Conservation (phyloP, 768 basidiomycete genomes). For the Boletus pseudopeckii region DNA sequence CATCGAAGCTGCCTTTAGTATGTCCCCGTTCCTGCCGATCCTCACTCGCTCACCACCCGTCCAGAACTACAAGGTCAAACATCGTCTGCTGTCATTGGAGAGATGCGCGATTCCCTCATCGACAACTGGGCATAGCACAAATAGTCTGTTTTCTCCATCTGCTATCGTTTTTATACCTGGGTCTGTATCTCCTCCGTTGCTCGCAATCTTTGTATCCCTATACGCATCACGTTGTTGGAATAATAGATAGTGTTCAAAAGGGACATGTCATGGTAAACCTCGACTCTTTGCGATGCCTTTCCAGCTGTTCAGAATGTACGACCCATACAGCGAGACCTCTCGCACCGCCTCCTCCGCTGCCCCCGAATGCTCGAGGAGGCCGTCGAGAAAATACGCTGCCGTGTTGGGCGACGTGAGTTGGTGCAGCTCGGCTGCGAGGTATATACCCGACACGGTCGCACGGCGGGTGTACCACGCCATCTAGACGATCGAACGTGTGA, state of each 20-base stretch:
- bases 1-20: constrained; percentile 96
- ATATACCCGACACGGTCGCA: constrained; percentile 61
- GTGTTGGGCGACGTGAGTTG: constrained; percentile 76
- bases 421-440: constrained; percentile 77
- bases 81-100: constrained; percentile 77
- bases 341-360: constrained; percentile 43
- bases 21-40: constrained; percentile 32
- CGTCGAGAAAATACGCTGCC: constrained; percentile 61
- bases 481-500: constrained; percentile 33
- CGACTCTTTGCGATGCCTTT: constrained; percentile 66
- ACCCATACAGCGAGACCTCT: constrained; percentile 53
- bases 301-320: constrained; percentile 68
- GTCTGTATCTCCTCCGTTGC: background rate
- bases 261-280: constrained; percentile 40
- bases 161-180: constrained; percentile 5
- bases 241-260: constrained; percentile 10
- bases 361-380: constrained; percentile 51
- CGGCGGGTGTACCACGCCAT: constrained; percentile 71
- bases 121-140: constrained; percentile 80
- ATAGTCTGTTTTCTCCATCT: constrained; percentile 4
- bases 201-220: constrained; percentile 20
- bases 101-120: constrained; percentile 89
- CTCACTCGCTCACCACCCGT: constrained; percentile 5
- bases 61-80: constrained; percentile 84
- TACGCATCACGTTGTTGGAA: constrained; percentile 14